Evolutionary conservation across 495 filamentous ascomycete species (phyloP), one percentile per base, ranked within the genome.

Genomic region (Penicillium bovifimosum): DNA sequence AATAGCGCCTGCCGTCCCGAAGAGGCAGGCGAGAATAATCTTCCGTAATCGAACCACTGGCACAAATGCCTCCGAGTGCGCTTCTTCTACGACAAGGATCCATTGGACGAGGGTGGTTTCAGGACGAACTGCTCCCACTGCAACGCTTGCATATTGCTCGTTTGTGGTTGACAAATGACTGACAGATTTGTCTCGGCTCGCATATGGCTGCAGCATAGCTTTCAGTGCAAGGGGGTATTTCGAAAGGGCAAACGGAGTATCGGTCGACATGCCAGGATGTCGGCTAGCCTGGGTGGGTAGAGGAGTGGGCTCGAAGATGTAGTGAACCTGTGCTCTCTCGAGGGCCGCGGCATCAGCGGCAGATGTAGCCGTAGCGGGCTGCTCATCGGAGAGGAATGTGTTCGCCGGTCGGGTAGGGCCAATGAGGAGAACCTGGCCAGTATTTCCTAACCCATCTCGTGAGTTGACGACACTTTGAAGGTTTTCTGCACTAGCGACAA

Each of bases 1-100:
- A 3, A 90, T 76, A 0, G 81, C 71, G 3, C 85, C 91, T 14
- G 83, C 76, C 0, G 89, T 92, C 0, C 86, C 88, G 60, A 96
- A 95, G 1, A 95, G 87, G 46, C 88, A 95, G 2, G 79, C 87
- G 2, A 96, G 68, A 5, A 96, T 77, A 38, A 96, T 86, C 41
- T 83, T 83, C 27, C 87, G 80, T 18, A 96, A 75, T 16, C 81
- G 80, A 32, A 74, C 57, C 28, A 96, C 89, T 1, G 90, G 86
- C n/a, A 75, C 74, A 67, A 81, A 87, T 7, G 89, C 89, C 60
- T 96, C 90, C 32, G 63, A 57, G 41, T 79, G 79, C 10, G 81
- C 76, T 65, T 92, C 85, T 61, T 96, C 91, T 9, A 95, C 79
- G 3, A 96, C 55, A 8, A 96, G 72, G 14, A 86, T 80, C 91